Conservation (phyloP, 805 yeast genomes). For the Spathaspora girioi region DNA sequence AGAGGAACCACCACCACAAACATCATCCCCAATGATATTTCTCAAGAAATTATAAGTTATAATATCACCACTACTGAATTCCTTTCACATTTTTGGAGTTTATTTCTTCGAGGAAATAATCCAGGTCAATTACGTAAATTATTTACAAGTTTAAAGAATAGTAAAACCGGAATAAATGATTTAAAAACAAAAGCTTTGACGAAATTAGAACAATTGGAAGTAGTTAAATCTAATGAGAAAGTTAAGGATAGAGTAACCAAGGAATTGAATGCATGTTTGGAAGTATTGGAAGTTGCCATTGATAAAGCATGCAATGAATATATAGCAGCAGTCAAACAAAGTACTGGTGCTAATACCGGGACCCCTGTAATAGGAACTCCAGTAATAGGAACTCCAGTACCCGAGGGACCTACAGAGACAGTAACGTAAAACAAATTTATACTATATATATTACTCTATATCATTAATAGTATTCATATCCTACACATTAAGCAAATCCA, state of each 20-base stretch:
- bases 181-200: constrained; percentile 21
- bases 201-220: constrained; percentile 20
- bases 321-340: constrained; percentile 21
- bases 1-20: constrained; percentile 3
- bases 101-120: constrained; percentile 32
- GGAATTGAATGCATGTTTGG: constrained; percentile 31
- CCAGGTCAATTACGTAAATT: constrained; percentile 36
- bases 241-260: constrained; percentile 27
- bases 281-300: constrained; percentile 28
- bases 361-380: background rate
- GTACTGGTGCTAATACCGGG: constrained; percentile 1
- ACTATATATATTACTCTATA: background rate
- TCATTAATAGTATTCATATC: background rate
- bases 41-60: constrained; percentile 33
- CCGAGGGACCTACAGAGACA: background rate
- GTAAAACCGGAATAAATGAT: constrained; percentile 24
- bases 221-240: constrained; percentile 25
- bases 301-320: constrained; percentile 34
- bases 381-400: background rate
- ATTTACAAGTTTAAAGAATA: constrained; percentile 32
- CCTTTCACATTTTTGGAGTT: constrained; percentile 41
- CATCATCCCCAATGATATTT: constrained; percentile 21
- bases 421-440: background rate
- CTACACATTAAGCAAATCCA: constrained; percentile 1
- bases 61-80: constrained; percentile 41